Conservation (phyloP, 2,329 filamentous ascomycete genomes). For the Colletotrichum siamense region DNA sequence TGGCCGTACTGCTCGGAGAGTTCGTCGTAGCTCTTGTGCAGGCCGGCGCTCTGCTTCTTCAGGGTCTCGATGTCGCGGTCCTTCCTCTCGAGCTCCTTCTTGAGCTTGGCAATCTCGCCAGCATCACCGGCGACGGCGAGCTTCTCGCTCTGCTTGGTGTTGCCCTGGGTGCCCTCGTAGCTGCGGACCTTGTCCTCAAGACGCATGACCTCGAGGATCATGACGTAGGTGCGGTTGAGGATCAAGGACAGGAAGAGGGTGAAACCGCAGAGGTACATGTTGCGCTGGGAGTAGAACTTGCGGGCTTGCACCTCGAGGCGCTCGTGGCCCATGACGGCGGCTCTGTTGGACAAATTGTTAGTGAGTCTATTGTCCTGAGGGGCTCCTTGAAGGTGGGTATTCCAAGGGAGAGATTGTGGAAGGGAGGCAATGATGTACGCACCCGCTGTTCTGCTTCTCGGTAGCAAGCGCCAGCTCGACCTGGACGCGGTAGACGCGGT, state of each 20-base stretch:
- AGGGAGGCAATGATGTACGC: conserved; percentile 34
- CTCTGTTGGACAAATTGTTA: conserved; percentile 31
- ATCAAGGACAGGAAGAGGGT: conserved; percentile 98
- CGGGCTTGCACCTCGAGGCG: conserved; percentile 98
- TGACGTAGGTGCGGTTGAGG: conserved; percentile 97
- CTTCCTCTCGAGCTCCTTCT: conserved; percentile 76
- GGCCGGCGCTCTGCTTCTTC: conserved; percentile 89
- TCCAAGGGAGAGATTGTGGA: not conserved
- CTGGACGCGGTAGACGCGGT: conserved; percentile 83
- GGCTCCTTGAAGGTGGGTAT: not conserved
- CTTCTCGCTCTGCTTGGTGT: conserved; percentile 73
- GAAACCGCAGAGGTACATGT: conserved; percentile 99
- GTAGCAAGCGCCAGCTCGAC: conserved; percentile 78
- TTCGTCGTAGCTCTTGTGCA: conserved; percentile 84
- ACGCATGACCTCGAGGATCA: conserved; percentile 90
- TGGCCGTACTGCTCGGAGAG: conserved; percentile 82
- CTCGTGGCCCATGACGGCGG: conserved; percentile 85
- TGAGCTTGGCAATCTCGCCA: conserved; percentile 75
- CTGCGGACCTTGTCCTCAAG: conserved; percentile 91
- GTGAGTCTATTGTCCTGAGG: not conserved
- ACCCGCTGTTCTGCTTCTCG: conserved; percentile 62
- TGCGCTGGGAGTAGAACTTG: conserved; percentile 99
- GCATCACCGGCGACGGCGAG: conserved; percentile 75
- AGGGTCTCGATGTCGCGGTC: conserved; percentile 84
- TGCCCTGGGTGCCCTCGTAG: conserved; percentile 66